These are phyloP conservation scores for Yamadazyma philogaea DNA, from an alignment of 805 yeast species.

Conservation along the genomic window DNA sequence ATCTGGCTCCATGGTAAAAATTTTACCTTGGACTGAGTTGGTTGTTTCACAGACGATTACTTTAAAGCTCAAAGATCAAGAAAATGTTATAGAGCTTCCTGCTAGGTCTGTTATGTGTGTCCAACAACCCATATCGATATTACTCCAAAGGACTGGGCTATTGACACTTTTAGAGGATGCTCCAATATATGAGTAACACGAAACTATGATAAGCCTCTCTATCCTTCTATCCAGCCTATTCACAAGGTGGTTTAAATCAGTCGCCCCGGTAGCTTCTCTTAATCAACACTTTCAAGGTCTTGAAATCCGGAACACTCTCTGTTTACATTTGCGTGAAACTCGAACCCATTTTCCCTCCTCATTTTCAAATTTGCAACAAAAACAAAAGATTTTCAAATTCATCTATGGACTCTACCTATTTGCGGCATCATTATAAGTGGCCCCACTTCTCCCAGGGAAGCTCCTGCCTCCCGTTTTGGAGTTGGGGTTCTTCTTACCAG, in stretches of 20 bases:
- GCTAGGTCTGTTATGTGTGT: neutral
- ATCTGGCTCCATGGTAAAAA: neutral
- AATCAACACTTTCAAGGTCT: no score
- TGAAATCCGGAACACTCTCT: no score
- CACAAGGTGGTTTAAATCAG: no score
- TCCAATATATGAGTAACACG: neutral
- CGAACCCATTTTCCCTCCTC: no score
- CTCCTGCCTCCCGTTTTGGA: constrained; percentile 24
- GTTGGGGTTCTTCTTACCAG: constrained; percentile 21
- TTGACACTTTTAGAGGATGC: neutral
- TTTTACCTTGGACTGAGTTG: neutral
- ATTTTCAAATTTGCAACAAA: no score
- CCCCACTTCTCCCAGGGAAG: constrained; percentile 39
- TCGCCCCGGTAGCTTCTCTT: no score
- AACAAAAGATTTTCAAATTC: no score
- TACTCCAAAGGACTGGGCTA: neutral
- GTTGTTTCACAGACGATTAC: neutral
- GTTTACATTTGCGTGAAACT: no score
- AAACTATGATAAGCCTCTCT: no score
- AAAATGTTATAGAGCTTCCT: neutral
- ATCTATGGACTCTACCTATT: constrained; percentile 18
- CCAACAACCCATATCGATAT: neutral
- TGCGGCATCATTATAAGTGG: constrained; percentile 36
- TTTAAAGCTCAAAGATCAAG: neutral
- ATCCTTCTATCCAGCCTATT: no score